Evolutionary conservation across 495 filamentous ascomycete species (phyloP), one percentile per base, ranked within the genome.

Genomic region (Massariosphaeria phaeospora): DNA sequence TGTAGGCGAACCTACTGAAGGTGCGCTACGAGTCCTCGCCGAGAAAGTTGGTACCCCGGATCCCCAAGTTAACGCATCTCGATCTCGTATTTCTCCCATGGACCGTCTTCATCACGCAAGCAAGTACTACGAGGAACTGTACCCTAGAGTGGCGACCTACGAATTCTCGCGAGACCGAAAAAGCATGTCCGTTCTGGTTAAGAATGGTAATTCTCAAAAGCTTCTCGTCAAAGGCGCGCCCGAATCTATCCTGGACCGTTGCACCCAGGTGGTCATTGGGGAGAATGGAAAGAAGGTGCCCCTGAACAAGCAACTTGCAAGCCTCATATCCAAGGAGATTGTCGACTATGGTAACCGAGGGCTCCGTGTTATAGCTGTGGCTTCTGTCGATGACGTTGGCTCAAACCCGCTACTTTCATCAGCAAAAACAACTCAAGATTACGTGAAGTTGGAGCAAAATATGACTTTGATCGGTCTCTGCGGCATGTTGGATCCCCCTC

Each of bases 101-200:
- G 77, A 86, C 34, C 78, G 80, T 42, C 72, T 93, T 15, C 86
- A 96, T 68, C 76, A 81, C 61, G 82, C 86, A 39, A 96, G 88
- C 75, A 78, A 81, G 33, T 87, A 84, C 75, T 96, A 94, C 66
- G 91, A 95, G 73, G 73, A 81, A 48, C 77, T 78, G 62, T 77
- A 80, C 42, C 81, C 82, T 27, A 80, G 84, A 48, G 77, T 95
- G 51, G 83, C 91, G 1, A 95, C 89, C 12, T 99, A 91, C 57
- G 94, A 99, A 67, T 99, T 99, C 71, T 97, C 94, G 4, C 84
- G 94, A 65, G 94, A 97, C 69, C 80, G 94, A 18, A 99, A 99
- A 78, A 97, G 94, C 67, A 99, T 99, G 94, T 99, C 94, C 23
- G 94, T 97, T 25, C 79, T 96, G 15, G 85, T 93, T 41, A 82